Percentiles rank a stretch among this genome's conserved stretches.
phyloP scores from a whole-genome alignment of 495 filamentous ascomycete genomes.

The Immersiella caudata region DNA sequence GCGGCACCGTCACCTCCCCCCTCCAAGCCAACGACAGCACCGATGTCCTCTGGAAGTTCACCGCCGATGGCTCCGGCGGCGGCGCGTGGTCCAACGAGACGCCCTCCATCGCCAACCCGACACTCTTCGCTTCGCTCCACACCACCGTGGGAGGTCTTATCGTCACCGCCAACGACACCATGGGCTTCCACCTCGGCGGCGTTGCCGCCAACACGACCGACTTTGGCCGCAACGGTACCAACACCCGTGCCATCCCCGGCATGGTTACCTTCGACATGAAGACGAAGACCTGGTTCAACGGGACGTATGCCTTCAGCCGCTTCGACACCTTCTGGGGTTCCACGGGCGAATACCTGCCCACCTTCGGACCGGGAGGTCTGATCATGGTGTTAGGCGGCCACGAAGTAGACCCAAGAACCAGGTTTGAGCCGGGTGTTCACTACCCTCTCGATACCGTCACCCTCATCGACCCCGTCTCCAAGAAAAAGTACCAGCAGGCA shows the following conservation, averaged over 20 bases:
- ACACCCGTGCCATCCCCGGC: conserved; percentile 23
- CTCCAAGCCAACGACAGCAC: not conserved
- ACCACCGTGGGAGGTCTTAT: conserved; percentile 12
- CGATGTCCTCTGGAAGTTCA: conserved; percentile 36
- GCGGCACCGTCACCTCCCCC: conserved; percentile 28
- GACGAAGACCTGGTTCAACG: conserved; percentile 24
- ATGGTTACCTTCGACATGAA: conserved; percentile 29
- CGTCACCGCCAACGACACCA: conserved; percentile 12
- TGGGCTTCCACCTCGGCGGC: conserved; percentile 24
- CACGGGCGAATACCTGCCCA: conserved; percentile 37
- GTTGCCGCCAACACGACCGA: conserved; percentile 17
- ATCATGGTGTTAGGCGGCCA: conserved; percentile 42
- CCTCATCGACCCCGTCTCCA: conserved; percentile 43
- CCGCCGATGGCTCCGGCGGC: conserved; percentile 37
- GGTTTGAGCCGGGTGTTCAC: too few relatives aligned
- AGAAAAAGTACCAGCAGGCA: conserved; percentile 38
- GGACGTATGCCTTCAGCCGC: conserved; percentile 21
- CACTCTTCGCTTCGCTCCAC: conserved; percentile 9
- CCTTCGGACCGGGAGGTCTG: conserved; percentile 32
- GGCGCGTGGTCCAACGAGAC: conserved; percentile 38
- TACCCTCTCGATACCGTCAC: conserved; percentile 17
- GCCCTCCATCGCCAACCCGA: not conserved
- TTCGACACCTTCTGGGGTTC: conserved; percentile 20
- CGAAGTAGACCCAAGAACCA: conserved; percentile 18
- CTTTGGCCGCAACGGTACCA: not conserved